Conservation (phyloP, 2,329 filamentous ascomycete genomes). For the Trichoderma endophyticum region DNA sequence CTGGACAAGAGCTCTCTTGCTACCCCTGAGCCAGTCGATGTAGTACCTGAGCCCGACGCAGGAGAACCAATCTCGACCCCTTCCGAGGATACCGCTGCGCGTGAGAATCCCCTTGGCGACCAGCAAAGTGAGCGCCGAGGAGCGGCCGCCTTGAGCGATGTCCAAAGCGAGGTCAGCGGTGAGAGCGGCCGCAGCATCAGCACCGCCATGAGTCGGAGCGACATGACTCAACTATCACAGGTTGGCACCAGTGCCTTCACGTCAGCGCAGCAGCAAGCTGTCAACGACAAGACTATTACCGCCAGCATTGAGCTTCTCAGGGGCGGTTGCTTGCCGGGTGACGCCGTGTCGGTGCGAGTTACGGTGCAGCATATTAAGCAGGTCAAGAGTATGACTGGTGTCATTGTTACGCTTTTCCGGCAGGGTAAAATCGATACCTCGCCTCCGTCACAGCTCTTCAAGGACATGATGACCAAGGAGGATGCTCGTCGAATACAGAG, state of each 20-base stretch:
- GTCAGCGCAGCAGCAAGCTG: constrained; percentile 39
- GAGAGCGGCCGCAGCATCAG: constrained; percentile 68
- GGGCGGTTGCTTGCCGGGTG: constrained; percentile 81
- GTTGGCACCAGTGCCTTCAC: constrained; percentile 28
- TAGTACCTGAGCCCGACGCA: constrained; percentile 35
- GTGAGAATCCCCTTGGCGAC: constrained; percentile 41
- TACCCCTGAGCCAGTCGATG: constrained; percentile 38
- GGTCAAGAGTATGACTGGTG: constrained; percentile 85
- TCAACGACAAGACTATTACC: constrained; percentile 76
- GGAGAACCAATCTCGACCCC: constrained; percentile 33
- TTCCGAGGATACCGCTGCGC: background rate
- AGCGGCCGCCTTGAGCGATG: constrained; percentile 49
- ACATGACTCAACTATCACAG: constrained; percentile 38
- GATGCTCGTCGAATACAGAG: constrained; percentile 67
- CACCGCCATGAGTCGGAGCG: constrained; percentile 56
- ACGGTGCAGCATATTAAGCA: constrained; percentile 83
- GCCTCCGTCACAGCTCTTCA: constrained; percentile 51
- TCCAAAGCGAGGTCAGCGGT: constrained; percentile 66
- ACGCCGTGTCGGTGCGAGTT: constrained; percentile 75
- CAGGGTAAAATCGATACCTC: constrained; percentile 85
- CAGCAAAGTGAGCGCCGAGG: constrained; percentile 29
- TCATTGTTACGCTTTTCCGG: constrained; percentile 88
- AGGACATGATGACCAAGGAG: constrained; percentile 54
- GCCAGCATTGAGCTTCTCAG: constrained; percentile 79
- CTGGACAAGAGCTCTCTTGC: constrained; percentile 45